Base-by-base conservation (phyloP, 2,329 filamentous ascomycete genomes). In the Penicillium expansum region DNA sequence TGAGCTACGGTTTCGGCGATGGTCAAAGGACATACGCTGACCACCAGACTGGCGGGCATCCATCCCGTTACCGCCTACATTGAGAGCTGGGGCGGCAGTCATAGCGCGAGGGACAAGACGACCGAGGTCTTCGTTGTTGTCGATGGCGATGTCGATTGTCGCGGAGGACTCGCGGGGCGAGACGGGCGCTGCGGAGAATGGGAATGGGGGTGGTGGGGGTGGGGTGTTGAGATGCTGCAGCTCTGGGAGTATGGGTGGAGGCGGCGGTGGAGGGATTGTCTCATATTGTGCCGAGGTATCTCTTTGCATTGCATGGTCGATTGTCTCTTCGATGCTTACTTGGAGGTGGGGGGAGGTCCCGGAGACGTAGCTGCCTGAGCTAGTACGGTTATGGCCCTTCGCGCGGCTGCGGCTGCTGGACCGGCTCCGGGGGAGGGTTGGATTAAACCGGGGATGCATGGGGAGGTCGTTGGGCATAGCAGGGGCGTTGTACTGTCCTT, bases 211-310 rank as follows among this genome's bases (percentile, higher is more conserved):
- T 16, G 79, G 80, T 2, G 80, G 80, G 0, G 82, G 82, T 11
- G 82, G 82, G 10, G 71, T 76, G 24, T 79, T 80, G 16, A 87
- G 74, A 68, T 87, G 85, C 65, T 86, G 83, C 10, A 87, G 77
- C 65, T 87, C 83, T 7, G 84, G 82, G 18, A 87, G 76, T 10
- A 85, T 73, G 5, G 82, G 81, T 24, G 62, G 64, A 8, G 64
- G 48, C 35, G 62, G 62, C 1, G 63, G 63, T 9, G 63, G 64
- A 5, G 64, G 63, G 14, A 63, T 66, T 24, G 51, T 54, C 18
- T 69, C 66, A 4, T 67, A 57, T 0, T 60, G 48, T 5, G 42
- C 49, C 8, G 58, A 58, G 1, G 56, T 51, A 49, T 47, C 63
- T 39, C 49, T 42, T 4, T 61, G 60, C 56, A 68, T 62, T 42